phyloP scores from a whole-genome alignment of 108 stramenopile species.

The Conticribra weissflogii region DNA sequence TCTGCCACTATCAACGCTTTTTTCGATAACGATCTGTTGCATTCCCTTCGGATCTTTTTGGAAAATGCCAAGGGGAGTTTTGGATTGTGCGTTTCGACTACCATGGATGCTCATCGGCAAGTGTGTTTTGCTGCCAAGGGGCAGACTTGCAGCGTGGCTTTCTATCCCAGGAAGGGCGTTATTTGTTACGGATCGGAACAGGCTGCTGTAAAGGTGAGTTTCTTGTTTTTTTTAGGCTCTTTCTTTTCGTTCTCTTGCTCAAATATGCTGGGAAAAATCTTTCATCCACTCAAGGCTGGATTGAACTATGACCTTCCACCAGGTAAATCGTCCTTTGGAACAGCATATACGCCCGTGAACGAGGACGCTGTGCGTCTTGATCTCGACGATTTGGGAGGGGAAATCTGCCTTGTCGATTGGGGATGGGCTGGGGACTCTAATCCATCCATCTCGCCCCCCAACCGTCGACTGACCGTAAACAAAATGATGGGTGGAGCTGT shows the following conservation, averaged over 20 bases:
- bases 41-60: conserved; percentile 54
- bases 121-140: conserved; percentile 68
- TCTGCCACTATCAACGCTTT: conserved; percentile 56
- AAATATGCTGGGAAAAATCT: too few relatives aligned
- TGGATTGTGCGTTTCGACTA: conserved; percentile 64
- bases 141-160: conserved; percentile 67
- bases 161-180: conserved; percentile 69
- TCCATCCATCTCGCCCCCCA: conserved; percentile 52
- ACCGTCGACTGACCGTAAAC: conserved; percentile 41
- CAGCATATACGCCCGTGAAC: conserved; percentile 26
- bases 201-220: conserved; percentile 60
- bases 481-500: conserved; percentile 59
- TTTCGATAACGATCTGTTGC: conserved; percentile 70
- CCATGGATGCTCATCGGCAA: conserved; percentile 71
- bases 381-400: conserved; percentile 76
- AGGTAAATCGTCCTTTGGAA: conserved; percentile 21
- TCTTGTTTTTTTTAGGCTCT: background rate
- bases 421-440: conserved; percentile 23
- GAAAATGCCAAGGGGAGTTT: conserved; percentile 68
- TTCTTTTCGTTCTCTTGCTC: background rate
- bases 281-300: conserved; percentile 49
- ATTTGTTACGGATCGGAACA: conserved; percentile 75
- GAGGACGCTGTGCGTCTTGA: conserved; percentile 63
- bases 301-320: conserved; percentile 40
- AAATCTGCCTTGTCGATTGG: conserved; percentile 69